A percentile compares a stretch with the other conserved stretches of the same genome.
Evolutionary conservation across 2,329 filamentous ascomycete genomes (phyloP).

Genomic region (Venturia nashicola): DNA sequence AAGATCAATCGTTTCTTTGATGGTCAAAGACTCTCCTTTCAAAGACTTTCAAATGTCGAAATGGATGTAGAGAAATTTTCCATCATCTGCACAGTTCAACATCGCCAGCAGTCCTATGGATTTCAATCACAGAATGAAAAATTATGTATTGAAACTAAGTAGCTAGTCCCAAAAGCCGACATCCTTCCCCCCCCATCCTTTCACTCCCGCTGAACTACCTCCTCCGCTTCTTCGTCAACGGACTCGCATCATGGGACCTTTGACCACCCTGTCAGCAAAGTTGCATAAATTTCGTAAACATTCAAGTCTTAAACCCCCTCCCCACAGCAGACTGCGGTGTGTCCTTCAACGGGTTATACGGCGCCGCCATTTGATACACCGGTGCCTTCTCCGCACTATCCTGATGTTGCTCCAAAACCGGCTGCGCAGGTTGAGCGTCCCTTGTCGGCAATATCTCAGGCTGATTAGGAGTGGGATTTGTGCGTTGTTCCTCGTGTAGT

Average conservation of each 20-base stretch:
- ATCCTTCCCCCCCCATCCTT: background rate
- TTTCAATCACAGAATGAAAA: background rate
- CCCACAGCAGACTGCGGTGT: background rate
- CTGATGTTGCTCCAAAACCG: background rate
- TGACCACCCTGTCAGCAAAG: background rate
- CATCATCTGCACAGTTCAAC: too few species aligned
- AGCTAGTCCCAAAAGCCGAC: background rate
- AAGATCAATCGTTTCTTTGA: too few species aligned
- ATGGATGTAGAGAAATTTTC: too few species aligned
- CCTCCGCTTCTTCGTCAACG: background rate
- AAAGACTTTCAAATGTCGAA: too few species aligned
- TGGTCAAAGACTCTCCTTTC: too few species aligned
- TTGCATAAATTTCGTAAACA: background rate
- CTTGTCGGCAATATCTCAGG: conserved; percentile 3
- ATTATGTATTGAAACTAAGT: background rate
- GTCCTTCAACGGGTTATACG: conserved; percentile 4
- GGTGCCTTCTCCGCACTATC: background rate
- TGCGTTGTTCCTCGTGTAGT: conserved; percentile 68
- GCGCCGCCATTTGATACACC: background rate
- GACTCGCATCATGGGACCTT: too few species aligned
- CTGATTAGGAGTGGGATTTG: conserved; percentile 41
- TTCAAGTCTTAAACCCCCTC: background rate
- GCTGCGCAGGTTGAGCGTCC: background rate
- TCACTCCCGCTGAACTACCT: background rate
- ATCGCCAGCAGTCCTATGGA: too few species aligned